These are phyloP conservation scores for Thermothielavioides terrestris DNA, from an alignment of 495 filamentous ascomycete genomes.

Conservation along the genomic window DNA sequence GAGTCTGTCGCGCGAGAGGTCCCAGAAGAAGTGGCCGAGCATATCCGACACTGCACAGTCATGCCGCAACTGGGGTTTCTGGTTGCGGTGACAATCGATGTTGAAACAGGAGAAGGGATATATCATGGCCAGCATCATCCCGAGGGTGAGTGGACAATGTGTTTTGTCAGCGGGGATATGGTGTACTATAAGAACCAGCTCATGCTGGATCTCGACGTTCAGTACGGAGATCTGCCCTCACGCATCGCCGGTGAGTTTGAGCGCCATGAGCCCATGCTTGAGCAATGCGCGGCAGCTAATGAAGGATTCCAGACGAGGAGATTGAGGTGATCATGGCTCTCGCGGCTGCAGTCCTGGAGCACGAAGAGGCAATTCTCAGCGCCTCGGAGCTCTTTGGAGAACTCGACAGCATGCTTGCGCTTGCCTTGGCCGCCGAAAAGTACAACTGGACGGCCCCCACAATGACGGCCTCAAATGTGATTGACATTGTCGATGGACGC, in stretches of 20 bases:
- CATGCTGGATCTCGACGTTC: constrained; percentile 76
- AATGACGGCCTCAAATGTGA: constrained; percentile 62
- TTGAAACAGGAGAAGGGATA: constrained; percentile 48
- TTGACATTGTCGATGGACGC: constrained; percentile 72
- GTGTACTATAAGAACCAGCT: constrained; percentile 82
- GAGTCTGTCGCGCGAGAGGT: constrained; percentile 51
- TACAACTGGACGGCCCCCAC: constrained; percentile 64
- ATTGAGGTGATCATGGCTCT: constrained; percentile 83
- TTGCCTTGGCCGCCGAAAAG: constrained; percentile 67
- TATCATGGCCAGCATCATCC: constrained; percentile 55
- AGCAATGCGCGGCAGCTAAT: neutral
- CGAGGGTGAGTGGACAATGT: constrained; percentile 61
- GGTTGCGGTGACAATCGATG: constrained; percentile 61
- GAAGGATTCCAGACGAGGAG: constrained; percentile 57
- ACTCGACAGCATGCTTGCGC: constrained; percentile 77
- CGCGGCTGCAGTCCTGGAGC: constrained; percentile 59
- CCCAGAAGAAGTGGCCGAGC: constrained; percentile 49
- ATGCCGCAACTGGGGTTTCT: constrained; percentile 91
- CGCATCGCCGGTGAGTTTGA: constrained; percentile 61
- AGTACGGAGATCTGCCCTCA: constrained; percentile 77
- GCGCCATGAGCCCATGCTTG: neutral
- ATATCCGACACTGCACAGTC: constrained; percentile 61
- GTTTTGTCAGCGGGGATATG: constrained; percentile 62
- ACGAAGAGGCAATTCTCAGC: constrained; percentile 55
- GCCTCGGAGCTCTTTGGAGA: constrained; percentile 77